Evolutionary conservation across 2,329 filamentous ascomycete species (phyloP).

Genomic region (Aureobasidium sp.): DNA sequence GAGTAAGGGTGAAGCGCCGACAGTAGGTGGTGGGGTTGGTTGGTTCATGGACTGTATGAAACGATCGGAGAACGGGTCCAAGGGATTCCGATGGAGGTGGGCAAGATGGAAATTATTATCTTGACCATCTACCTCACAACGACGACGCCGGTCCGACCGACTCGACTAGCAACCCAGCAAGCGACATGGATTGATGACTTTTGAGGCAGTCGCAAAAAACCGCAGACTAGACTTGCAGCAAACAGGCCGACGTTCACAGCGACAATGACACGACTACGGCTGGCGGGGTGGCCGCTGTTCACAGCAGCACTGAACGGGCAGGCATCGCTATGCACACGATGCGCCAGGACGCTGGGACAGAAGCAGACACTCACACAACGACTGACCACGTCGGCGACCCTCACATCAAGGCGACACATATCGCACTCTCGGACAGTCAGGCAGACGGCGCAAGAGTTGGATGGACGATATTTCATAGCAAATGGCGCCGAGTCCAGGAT

Average conservation of each 20-base stretch:
- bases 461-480: conserved; percentile 27
- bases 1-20: no score
- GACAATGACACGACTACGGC: conserved; percentile 9
- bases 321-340: conserved; percentile 21
- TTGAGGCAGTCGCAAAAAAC: neutral
- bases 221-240: neutral
- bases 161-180: neutral
- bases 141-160: neutral
- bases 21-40: neutral
- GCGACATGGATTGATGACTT: neutral
- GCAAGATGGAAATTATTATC: neutral
- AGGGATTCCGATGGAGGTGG: neutral
- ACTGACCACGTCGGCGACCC: conserved; percentile 14
- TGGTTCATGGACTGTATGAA: neutral
- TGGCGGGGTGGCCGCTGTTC: neutral
- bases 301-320: neutral
- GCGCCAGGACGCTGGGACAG: conserved; percentile 20
- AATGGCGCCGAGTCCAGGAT: conserved; percentile 21
- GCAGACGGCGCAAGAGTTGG: conserved; percentile 18
- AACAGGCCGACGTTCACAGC: neutral
- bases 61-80: neutral
- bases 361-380: conserved; percentile 15
- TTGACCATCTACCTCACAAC: neutral
- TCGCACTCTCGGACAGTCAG: conserved; percentile 14
- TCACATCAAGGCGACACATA: conserved; percentile 17